phyloP scores from a whole-genome alignment of 805 yeast genomes.

The Metschnikowia baotianmanensis region DNA sequence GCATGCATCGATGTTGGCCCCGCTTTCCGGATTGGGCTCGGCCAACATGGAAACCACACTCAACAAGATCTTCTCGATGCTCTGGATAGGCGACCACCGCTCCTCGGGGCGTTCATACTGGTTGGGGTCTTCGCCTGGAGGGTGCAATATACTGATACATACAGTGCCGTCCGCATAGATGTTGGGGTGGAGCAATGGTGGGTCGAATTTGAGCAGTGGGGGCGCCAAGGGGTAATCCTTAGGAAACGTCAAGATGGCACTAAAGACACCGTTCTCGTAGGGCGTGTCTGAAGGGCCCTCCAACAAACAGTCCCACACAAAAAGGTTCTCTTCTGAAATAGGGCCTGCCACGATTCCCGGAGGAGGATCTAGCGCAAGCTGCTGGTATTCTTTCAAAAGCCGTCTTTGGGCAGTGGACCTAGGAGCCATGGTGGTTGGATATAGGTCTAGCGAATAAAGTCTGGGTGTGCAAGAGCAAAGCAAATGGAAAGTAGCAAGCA shows the following conservation, averaged over 20 bases:
- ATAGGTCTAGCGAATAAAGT: not conserved
- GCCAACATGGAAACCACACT: slow-evolving; percentile 96
- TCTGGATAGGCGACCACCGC: slow-evolving; percentile 97
- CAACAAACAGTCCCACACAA: slow-evolving; percentile 79
- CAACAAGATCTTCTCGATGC: slow-evolving; percentile 91
- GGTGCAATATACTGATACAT: slow-evolving; percentile 90
- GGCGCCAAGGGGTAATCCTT: slow-evolving; percentile 81
- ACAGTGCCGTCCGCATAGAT: slow-evolving; percentile 93
- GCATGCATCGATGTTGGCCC: slow-evolving; percentile 80
- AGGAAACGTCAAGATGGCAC: slow-evolving; percentile 72
- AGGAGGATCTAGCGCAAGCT: slow-evolving; percentile 80
- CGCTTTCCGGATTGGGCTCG: slow-evolving; percentile 94
- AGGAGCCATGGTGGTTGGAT: slow-evolving; percentile 8
- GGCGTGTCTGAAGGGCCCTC: slow-evolving; percentile 85
- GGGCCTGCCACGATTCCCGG: slow-evolving; percentile 98
- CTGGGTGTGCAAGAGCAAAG: not conserved
- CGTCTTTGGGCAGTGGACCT: slow-evolving; percentile 75
- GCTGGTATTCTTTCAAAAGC: slow-evolving; percentile 84
- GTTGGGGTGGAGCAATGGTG: slow-evolving; percentile 90
- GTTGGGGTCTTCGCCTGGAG: slow-evolving; percentile 97
- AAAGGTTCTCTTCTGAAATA: slow-evolving; percentile 64
- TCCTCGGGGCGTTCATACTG: slow-evolving; percentile 95
- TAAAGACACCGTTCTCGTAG: slow-evolving; percentile 84
- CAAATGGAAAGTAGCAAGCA: not conserved
- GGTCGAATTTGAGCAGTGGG: slow-evolving; percentile 70